A percentile compares a stretch with the other conserved stretches of the same genome.
phyloP scores from a whole-genome alignment of 352 stramenopile species.

The Phytophthora idaei region DNA sequence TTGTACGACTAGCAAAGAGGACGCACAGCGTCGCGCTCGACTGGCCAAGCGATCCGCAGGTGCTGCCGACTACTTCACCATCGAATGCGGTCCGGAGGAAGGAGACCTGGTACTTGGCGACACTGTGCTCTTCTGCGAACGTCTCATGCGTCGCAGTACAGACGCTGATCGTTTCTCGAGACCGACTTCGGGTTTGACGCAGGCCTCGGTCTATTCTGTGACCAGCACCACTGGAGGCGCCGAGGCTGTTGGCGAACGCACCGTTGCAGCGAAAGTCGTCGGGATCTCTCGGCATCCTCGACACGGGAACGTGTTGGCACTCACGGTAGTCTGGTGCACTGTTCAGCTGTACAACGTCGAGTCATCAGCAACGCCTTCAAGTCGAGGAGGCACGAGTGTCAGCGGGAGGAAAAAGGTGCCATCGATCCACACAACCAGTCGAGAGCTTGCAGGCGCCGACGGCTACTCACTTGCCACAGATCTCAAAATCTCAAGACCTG shows the following conservation, averaged over 20 bases:
- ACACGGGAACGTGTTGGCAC: constrained; percentile 56
- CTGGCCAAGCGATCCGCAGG: constrained; percentile 40
- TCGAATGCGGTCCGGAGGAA: constrained; percentile 68
- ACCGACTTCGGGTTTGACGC: constrained; percentile 14
- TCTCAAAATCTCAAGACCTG: constrained; percentile 70
- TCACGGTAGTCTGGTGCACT: constrained; percentile 81
- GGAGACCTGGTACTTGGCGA: constrained; percentile 89
- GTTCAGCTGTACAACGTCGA: constrained; percentile 75
- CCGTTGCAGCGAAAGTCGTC: constrained; percentile 70
- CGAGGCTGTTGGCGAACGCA: constrained; percentile 71
- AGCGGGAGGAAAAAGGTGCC: constrained; percentile 33
- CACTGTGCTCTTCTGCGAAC: constrained; percentile 92
- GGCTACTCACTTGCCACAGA: constrained; percentile 47
- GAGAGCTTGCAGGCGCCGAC: constrained; percentile 31
- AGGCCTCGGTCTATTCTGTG: constrained; percentile 57
- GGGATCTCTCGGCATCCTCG: constrained; percentile 52
- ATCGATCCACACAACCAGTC: constrained; percentile 29
- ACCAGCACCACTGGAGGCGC: constrained; percentile 38
- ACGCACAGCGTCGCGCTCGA: constrained; percentile 51
- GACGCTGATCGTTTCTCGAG: constrained; percentile 35
- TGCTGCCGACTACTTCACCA: constrained; percentile 68
- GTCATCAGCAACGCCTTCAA: constrained; percentile 22
- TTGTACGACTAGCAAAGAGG: constrained; percentile 71
- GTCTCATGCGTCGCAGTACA: constrained; percentile 66
- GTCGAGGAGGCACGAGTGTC: constrained; percentile 25